Base-by-base conservation (phyloP, 768 basidiomycete genomes). In the Lepiota venenata region DNA sequence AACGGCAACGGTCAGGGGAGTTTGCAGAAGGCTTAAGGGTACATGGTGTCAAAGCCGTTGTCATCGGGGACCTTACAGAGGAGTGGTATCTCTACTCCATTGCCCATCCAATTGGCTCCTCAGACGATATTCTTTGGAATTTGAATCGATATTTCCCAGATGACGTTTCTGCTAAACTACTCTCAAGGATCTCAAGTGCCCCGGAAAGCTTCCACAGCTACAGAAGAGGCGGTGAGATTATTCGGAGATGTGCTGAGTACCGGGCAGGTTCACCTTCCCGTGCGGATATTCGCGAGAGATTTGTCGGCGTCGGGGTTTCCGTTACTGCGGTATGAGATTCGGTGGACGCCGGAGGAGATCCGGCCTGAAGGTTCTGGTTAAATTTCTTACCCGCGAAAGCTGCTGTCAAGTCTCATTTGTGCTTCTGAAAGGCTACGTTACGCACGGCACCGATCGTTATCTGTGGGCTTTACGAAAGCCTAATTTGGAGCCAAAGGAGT, bases 21-120 rank as follows among this genome's bases (percentile, higher is more conserved):
- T 73, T 92, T 49, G 84, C 84, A 0, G 67, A 66, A 9, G 77
- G 72, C 1, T 74, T 90, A 11, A 66, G 63, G 42, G 77, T 72
- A 16, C 82, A 80, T 16, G 87, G 88, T 2, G 74, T 89, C 42
- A 75, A 71, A 38, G 81, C 77, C 61, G 71, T 91, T 54, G 71
- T 83, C 47, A 68, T 85, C n/a, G 88, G 89, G 8, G 84, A 88
- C 51, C 73, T 88, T 47, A 74, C 71, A 14, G 86, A 90, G 60
- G 88, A 91, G 65, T 90, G 88, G 87, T 87, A 82, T 64, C 75
- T 89, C 47, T 90, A 89, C 60, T 79, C 85, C 12, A 83, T 89
- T 59, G 81, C 86, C 3, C 81, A 88, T 63, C 79, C 82, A 0
- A 77, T 88, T 45, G 48, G 64, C 10, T 66, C 71, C 8, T 67